Conservation (phyloP, 2,329 filamentous ascomycete genomes). For the Fusarium coffeatum region DNA sequence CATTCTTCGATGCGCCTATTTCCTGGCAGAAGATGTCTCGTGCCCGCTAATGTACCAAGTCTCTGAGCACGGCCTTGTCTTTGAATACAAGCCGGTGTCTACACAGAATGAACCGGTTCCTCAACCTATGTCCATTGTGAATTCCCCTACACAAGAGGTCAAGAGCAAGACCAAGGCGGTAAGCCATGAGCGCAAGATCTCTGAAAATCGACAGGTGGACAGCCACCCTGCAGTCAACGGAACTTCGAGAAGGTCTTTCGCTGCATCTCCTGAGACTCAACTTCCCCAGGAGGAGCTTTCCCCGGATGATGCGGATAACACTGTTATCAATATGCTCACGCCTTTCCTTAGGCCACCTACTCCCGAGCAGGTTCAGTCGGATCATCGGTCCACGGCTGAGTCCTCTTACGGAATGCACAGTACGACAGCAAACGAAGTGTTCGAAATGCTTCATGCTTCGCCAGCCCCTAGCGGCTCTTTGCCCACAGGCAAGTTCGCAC, state of each 20-base stretch:
- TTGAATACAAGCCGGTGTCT: constrained; percentile 48
- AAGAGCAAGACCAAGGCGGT: constrained; percentile 19
- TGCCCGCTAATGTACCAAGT: constrained; percentile 54
- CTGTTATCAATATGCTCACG: constrained; percentile 61
- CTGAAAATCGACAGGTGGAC: constrained; percentile 20
- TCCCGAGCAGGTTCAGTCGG: constrained; percentile 51
- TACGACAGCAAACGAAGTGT: constrained; percentile 62
- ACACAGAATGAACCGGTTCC: not conserved
- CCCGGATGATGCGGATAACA: constrained; percentile 51
- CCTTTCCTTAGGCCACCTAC: constrained; percentile 62
- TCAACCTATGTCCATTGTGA: constrained; percentile 34
- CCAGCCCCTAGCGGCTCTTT: constrained; percentile 47
- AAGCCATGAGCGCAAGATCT: constrained; percentile 20
- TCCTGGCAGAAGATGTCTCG: constrained; percentile 56
- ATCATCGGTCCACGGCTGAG: constrained; percentile 52
- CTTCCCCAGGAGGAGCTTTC: constrained; percentile 22
- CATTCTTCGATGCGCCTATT: constrained; percentile 61
- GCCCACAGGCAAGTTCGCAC: constrained; percentile 50
- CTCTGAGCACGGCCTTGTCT: constrained; percentile 47
- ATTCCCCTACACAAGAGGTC: constrained; percentile 17
- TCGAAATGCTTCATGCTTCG: constrained; percentile 55
- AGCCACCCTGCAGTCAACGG: constrained; percentile 9
- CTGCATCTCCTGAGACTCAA: constrained; percentile 20
- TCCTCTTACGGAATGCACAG: constrained; percentile 68
- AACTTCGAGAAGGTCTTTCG: constrained; percentile 9